phyloP scores from a whole-genome alignment of 495 filamentous ascomycete species.

The Sabuloglossum arenarium region DNA sequence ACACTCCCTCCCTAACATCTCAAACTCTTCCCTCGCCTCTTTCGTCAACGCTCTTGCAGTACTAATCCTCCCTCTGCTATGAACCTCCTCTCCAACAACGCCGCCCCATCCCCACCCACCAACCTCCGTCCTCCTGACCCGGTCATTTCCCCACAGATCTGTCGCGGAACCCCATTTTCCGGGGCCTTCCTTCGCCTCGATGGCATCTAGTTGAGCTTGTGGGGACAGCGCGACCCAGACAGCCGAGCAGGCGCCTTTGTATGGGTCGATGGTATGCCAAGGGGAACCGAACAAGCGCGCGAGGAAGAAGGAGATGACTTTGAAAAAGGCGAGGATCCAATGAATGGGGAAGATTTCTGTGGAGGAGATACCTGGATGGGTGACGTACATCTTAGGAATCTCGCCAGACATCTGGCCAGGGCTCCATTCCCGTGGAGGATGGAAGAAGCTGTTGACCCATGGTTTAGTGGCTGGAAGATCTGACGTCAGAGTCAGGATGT shows the following conservation, averaged over 20 bases:
- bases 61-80: slow-evolving; percentile 25
- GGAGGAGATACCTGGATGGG: slow-evolving; percentile 72
- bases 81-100: slow-evolving; percentile 28
- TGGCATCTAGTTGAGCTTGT: slow-evolving; percentile 41
- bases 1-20: slow-evolving; percentile 44
- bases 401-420: neutral
- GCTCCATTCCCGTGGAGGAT: neutral
- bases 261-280: slow-evolving; percentile 59
- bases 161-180: slow-evolving; percentile 70
- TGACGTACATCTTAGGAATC: slow-evolving; percentile 44
- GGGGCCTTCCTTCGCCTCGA: slow-evolving; percentile 25
- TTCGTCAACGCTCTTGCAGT: slow-evolving; percentile 34
- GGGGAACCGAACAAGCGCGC: slow-evolving; percentile 66
- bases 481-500: slow-evolving; percentile 59
- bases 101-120: slow-evolving; percentile 76
- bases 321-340: slow-evolving; percentile 38
- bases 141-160: slow-evolving; percentile 32
- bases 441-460: slow-evolving; percentile 30
- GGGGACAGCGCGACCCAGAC: slow-evolving; percentile 59
- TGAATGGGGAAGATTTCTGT: slow-evolving; percentile 59
- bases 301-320: slow-evolving; percentile 43
- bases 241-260: slow-evolving; percentile 55
- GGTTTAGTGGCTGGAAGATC: slow-evolving; percentile 39
- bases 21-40: slow-evolving; percentile 49
- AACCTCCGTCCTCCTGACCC: slow-evolving; percentile 50